Evolutionary conservation across 2,329 filamentous ascomycete species (phyloP), one percentile per base, ranked within the genome.

Genomic region (Venturia asperata): DNA sequence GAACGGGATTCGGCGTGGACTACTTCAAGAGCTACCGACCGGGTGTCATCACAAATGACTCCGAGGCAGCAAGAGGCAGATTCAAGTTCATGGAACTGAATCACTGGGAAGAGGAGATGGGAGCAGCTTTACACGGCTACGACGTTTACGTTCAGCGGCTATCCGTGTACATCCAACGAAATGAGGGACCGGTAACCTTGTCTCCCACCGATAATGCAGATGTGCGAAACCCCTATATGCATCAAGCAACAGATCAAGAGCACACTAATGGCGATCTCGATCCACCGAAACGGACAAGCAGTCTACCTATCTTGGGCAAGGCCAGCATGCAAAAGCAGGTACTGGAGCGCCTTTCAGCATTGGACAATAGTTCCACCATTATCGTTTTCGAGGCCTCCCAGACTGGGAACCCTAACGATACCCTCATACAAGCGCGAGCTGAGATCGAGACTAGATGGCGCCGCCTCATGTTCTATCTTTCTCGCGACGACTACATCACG

Each of bases 381-480:
- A 81, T 84, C 64, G 72, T 84, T 37, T 83, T 84, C 66, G 81
- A 83, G 67, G 78, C 80, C 61, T 80, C 80, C 0, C 77, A 80
- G 37, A 79, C 78, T 1, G 74, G 76, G 21, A 75, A 74, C 13
- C 77, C 80, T 34, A 75, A 79, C 45, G 79, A 83, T 67, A 83
- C 81, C 0, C 67, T 83, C 11, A 78, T 83, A 24, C 74, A 78
- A 2, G 80, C 81, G 3, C 75, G 81, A 17, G 76, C 80, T 56
- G 78, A 82, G 65, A 77, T 80, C 61, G 82, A 83, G 70, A 75
- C 75, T n/a, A 75, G 78, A n/a, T 83, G 82, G 81, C 76, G 81
- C 10, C 74, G 81, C 5, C 70, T 83, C 6, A 79, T 80, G 0
- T 82, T 82, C 67, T 81, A 81, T 66, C 73, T 82, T 0, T 76